Base-by-base conservation (phyloP, 176 grass and related monocot genomes). In the Pharus latifolius region DNA sequence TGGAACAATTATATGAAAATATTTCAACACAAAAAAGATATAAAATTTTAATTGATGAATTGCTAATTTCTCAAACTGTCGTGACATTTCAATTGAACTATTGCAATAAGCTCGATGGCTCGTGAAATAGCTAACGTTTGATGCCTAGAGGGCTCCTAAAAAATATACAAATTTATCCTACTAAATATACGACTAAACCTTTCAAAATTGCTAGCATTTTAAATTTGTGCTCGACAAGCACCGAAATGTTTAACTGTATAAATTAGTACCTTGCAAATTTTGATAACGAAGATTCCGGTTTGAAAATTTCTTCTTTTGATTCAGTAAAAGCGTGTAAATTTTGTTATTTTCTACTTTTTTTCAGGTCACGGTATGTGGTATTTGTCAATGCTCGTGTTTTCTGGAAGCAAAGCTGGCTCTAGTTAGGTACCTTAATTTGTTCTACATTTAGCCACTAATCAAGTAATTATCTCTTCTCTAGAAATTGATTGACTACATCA, bases 301-400 rank as follows among this genome's bases (percentile, higher is more conserved):
- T 56, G n/a, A 42, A 31, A 9, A 6, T 30, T 65, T 71, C 73
- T 2, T 37, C 46, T 12, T 73, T 79, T 79, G 82, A 85, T 74
- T 35, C 11, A 42, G 75, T 79, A 74, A 27, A 74, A 69, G 62
- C 82, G 82, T 14, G 75, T 84, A 60, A 2, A 10, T 10, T 10
- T 10, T 20, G 15, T 23, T 40, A 41, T 4, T 42, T 25, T 3
- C 6, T 2, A 10, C 17, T 11, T 46, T 74, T 25, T 16, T 10
- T 15, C n/a, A 60, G 15, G 51, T 5, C 28, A 31, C 28, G 50
- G 40, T 37, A 49, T 14, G 66, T 58, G 51, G 32, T 60, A 2
- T 44, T 55, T 68, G 53, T 85, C 54, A 54, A 62, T 29, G 19
- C 7, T 23, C 24, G 19, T 45, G 49, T 3, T 2, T 44, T 73